Base-by-base conservation (phyloP, 2,329 filamentous ascomycete genomes). In the Dactylellina leptospora region DNA sequence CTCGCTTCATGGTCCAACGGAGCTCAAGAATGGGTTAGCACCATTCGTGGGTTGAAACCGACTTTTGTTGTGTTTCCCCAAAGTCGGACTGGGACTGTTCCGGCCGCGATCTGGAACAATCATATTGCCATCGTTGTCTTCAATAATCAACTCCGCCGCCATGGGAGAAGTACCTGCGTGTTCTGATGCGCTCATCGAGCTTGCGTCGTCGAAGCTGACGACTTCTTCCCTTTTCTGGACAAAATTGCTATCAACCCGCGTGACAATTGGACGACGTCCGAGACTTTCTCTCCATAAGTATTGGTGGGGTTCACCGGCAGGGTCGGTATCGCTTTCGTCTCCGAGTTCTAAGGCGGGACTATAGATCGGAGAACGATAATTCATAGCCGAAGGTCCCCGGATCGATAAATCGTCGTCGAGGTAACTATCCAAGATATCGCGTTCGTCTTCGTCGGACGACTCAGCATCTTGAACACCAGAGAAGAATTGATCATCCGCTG, bases 401-500 rank as follows among this genome's bases (percentile, higher is more conserved):
- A 64, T 58, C 1, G 68, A 72, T 4, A 30, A n/a, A 44, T 72
- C 68, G 23, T 72, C 68, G 16, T 72, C 68, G 9, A 72, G 30
- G 38, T 72, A 72, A 30, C 68, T 64, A 23, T 63, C 55, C 2
- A 72, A 59, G 20, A 72, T 72, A 62, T 72, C 68, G 10, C 54
- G 55, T 36, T 64, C 59, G 13, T 72, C 68, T 20, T 72, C 68
- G 11, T 72, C 68, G 16, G 68, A 72, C 3, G 68, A 72, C 83
- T 55, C 68, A 2, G 59, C 68, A 28, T 72, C 68, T 33, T 72
- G 68, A 59, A 85, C 81, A 23, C 84, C 84, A 66, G 84, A 86
- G 70, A 92, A 84, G 76, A 92, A 92, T 76, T 95, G 90, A 71
- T 93, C 91, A 72, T 92, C 88, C 13, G 84, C 85, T 28, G 85